Base-by-base conservation (phyloP, 257 asterid species). In the Solanum tarapatanum region DNA sequence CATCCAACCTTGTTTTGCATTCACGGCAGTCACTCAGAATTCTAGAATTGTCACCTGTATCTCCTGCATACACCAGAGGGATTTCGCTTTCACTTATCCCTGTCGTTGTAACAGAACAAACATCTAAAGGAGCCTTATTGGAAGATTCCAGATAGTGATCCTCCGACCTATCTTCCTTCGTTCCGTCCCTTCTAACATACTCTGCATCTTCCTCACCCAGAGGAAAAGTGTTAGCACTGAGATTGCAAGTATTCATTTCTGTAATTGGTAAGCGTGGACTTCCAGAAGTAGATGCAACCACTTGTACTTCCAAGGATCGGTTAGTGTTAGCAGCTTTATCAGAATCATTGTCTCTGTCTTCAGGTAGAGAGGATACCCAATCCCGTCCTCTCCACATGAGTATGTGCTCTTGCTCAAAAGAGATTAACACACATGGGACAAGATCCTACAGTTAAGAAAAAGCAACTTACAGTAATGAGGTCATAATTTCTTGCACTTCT, bases 371-470 rank as follows among this genome's bases (percentile, higher is more conserved):
- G 88, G 98, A 93, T 85, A 88, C 91, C 98, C 99, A 97, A 75
- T 94, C 90, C 72, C 66, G 92, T 84, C 99, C 99, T 88, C 98
- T 92, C 98, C 99, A 94, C 88, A 94, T 76, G 88, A 97, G 98
- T 90, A 97, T 92, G 92, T 95, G 97, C 87, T 97, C 98, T 13
- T 32, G 30, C 87, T 97, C 98, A 90, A 97, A 97, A 5, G 98
- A 95, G 91, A 97, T 80, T 88, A 95, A 90, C 87, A 94, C 98
- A 91, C 99, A 95, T 2, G 98, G 98, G 84, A 94, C 98, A 88
- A 97, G 99, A 92, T 95, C 97, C 98, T 97, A 95, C 91, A 87
- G 30, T 89, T 86, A 87, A 75, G 84, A 68, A 86, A 77, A 68
- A 68, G 60, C 73, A 79, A 73, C 73, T 48, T 21, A 48, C 80